These are phyloP conservation scores for Myxozyma lipomycoides DNA, from an alignment of 805 yeast genomes.

Conservation along the genomic window DNA sequence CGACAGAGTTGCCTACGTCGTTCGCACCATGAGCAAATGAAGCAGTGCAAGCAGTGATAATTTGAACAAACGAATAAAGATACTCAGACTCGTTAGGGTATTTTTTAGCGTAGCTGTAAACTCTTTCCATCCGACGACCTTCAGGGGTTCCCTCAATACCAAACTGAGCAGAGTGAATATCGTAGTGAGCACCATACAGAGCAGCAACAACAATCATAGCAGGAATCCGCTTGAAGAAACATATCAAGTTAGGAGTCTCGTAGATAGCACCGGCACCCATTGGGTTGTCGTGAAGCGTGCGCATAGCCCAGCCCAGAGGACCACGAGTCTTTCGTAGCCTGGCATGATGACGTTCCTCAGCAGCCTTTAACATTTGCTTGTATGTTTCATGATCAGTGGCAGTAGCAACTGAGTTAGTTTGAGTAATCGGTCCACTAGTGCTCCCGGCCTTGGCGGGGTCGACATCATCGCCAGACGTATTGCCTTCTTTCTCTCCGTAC, in stretches of 20 bases:
- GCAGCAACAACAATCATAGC: neutral
- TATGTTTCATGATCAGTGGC: no score
- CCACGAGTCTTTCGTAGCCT: neutral
- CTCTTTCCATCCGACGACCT: neutral
- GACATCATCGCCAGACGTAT: neutral
- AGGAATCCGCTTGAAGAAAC: neutral
- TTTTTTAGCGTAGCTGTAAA: no score
- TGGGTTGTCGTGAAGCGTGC: neutral
- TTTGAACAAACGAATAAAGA: constrained; percentile 63
- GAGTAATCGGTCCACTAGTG: neutral
- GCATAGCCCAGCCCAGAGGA: neutral
- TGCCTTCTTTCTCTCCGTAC: neutral
- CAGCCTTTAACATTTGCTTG: neutral
- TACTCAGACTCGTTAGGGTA: constrained; percentile 70
- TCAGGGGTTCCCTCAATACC: constrained; percentile 2
- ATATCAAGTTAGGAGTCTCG: neutral
- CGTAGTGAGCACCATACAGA: neutral
- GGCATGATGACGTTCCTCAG: neutral
- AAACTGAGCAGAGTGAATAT: neutral
- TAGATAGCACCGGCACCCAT: neutral
- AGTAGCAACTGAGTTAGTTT: no score
- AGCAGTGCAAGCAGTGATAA: constrained; percentile 71
- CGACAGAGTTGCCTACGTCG: constrained; percentile 74
- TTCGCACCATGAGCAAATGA: constrained; percentile 81
- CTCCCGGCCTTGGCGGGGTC: neutral